A percentile compares a stretch with the other conserved stretches of the same genome.
These are phyloP conservation scores for Beauveria caledonica DNA, from an alignment of 2,329 filamentous ascomycete species.

Conservation along the genomic window DNA sequence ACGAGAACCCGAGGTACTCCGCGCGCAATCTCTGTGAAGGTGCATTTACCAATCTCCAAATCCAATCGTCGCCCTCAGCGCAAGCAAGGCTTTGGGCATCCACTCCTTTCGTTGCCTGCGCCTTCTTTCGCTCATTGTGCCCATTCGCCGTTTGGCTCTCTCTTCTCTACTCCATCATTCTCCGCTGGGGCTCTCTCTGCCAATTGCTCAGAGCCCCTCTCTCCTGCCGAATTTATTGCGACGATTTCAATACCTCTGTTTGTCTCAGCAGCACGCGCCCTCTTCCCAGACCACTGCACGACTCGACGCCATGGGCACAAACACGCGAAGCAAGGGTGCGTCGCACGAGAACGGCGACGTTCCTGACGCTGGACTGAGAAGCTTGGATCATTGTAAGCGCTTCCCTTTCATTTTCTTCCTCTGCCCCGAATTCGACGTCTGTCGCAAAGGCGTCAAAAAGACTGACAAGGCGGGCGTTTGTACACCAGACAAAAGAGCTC, in stretches of 20 bases:
- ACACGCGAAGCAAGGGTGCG: constrained; percentile 25
- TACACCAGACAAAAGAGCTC: constrained; percentile 63
- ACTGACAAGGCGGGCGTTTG: background rate
- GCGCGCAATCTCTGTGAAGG: background rate
- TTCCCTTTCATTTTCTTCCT: background rate
- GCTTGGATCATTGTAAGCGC: constrained; percentile 64
- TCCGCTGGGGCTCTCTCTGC: background rate
- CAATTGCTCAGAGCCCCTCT: background rate
- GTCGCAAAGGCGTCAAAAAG: background rate
- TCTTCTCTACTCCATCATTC: background rate
- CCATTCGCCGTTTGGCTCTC: background rate
- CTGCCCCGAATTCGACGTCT: background rate
- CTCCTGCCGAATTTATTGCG: background rate
- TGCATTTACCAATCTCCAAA: background rate
- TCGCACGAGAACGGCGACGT: constrained; percentile 21
- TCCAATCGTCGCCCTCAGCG: background rate
- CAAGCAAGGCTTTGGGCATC: constrained; percentile 2
- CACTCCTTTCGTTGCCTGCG: constrained; percentile 1
- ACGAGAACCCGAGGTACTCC: constrained; percentile 4
- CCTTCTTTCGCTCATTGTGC: background rate
- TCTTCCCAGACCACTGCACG: background rate
- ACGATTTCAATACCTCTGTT: background rate
- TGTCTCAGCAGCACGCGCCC: background rate
- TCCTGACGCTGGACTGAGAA: constrained; percentile 68
- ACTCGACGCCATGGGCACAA: constrained; percentile 22